phyloP scores from a whole-genome alignment of 352 stramenopile genomes.

The Hyaloperonospora brassicae region DNA sequence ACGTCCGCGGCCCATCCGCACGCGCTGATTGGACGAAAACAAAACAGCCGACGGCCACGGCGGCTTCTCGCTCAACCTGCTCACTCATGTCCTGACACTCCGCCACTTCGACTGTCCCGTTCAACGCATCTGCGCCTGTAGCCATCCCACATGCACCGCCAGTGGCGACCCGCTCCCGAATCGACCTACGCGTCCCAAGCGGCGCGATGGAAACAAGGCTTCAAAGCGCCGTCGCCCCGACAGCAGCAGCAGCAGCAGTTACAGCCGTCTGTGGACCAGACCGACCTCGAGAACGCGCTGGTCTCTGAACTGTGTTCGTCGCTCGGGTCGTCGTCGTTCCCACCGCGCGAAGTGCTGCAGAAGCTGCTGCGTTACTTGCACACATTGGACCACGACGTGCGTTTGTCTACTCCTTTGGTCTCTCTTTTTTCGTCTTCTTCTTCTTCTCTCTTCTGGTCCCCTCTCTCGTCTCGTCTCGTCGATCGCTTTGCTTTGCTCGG shows the following conservation, averaged over 20 bases:
- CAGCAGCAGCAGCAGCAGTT: constrained; percentile 1
- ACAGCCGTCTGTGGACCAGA: constrained; percentile 20
- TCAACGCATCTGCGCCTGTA: not conserved
- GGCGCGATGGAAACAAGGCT: constrained; percentile 68
- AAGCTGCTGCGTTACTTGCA: constrained; percentile 67
- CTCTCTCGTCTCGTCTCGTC: not conserved
- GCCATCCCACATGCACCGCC: constrained; percentile 21
- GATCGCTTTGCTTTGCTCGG: too few relatives aligned
- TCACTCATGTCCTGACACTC: too few relatives aligned
- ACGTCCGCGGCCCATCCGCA: too few relatives aligned
- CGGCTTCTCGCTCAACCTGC: too few relatives aligned
- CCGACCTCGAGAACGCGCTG: constrained; percentile 59
- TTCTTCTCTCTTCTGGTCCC: not conserved
- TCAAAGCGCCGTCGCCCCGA: constrained; percentile 21
- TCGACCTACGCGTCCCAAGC: constrained; percentile 72
- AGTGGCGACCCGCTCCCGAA: constrained; percentile 25
- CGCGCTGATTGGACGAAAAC: not conserved
- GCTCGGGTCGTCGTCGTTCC: constrained; percentile 72
- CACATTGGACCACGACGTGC: constrained; percentile 61
- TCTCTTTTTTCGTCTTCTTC: not conserved
- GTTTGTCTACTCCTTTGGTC: constrained; percentile 4
- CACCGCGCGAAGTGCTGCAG: constrained; percentile 64
- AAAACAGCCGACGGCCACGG: too few relatives aligned
- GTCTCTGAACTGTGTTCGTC: constrained; percentile 74
- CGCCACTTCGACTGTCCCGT: too few relatives aligned